A percentile compares a stretch with the other conserved stretches of the same genome.
These are phyloP conservation scores for Lachancea mirantina DNA, from an alignment of 805 yeast genomes.

Conservation along the genomic window DNA sequence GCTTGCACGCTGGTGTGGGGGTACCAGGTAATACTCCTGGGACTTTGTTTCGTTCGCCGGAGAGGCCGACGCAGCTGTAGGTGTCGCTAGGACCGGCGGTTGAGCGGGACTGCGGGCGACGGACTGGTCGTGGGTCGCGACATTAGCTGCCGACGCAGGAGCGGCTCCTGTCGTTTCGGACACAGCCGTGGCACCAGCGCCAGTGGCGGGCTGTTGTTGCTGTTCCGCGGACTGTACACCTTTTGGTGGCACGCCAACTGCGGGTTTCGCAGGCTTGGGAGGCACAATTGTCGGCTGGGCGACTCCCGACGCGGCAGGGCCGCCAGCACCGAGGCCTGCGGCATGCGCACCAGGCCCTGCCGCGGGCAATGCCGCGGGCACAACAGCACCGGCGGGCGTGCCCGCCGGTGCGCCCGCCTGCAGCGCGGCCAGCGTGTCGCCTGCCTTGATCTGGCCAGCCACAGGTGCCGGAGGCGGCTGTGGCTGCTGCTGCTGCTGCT, in stretches of 20 bases:
- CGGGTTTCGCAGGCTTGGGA: too few relatives aligned
- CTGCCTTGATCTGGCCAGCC: background rate
- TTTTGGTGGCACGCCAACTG: too few relatives aligned
- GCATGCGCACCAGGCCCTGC: slow-evolving; percentile 2
- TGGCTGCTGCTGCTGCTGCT: slow-evolving; percentile 16
- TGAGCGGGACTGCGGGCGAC: slow-evolving; percentile 1
- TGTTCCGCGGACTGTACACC: too few relatives aligned
- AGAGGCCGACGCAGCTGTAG: slow-evolving; percentile 28
- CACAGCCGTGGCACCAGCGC: background rate
- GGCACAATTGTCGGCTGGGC: too few relatives aligned
- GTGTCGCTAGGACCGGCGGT: slow-evolving; percentile 12
- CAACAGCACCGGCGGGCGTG: slow-evolving; percentile 9
- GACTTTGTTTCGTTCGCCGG: slow-evolving; percentile 16
- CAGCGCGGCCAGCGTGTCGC: slow-evolving; percentile 10
- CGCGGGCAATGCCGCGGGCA: slow-evolving; percentile 1
- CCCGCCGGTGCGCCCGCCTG: slow-evolving; percentile 10
- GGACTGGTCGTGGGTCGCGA: too few relatives aligned
- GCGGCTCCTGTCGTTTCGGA: slow-evolving; percentile 1
- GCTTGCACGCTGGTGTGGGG: slow-evolving; percentile 33
- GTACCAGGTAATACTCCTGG: slow-evolving; percentile 33
- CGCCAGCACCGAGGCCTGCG: slow-evolving; percentile 1
- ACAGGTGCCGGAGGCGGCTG: slow-evolving; percentile 7
- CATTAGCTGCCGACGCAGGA: slow-evolving; percentile 3
- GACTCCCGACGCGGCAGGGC: background rate
- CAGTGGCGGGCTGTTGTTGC: too few relatives aligned